Evolutionary conservation across 2,329 filamentous ascomycete species (phyloP).

Genomic region (Daldinia eschscholtzii): DNA sequence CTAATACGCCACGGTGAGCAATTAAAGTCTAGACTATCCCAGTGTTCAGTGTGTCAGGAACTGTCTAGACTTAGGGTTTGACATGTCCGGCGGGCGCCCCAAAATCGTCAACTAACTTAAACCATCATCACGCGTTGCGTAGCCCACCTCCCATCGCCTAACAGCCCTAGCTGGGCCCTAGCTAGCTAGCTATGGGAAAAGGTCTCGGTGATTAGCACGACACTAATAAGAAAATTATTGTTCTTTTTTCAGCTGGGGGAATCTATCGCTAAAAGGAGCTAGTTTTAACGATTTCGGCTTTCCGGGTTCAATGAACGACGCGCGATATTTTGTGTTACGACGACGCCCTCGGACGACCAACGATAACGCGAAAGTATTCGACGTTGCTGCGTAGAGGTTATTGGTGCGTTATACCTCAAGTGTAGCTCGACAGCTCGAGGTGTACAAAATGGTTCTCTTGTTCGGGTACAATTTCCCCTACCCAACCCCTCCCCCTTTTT

Average conservation of each 20-base stretch:
- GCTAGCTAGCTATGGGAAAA: background rate
- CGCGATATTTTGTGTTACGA: conserved; percentile 29
- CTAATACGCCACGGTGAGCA: conserved; percentile 11
- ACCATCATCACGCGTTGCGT: conserved; percentile 6
- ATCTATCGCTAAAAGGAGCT: conserved; percentile 26
- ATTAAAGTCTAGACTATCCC: conserved; percentile 4
- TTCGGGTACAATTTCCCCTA: conserved; percentile 31
- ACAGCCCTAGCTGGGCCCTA: conserved; percentile 3
- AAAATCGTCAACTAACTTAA: conserved; percentile 10
- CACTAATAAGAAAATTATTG: conserved; percentile 1
- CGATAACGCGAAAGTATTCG: conserved; percentile 6
- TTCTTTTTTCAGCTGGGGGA: conserved; percentile 36
- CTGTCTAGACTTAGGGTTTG: conserved; percentile 7
- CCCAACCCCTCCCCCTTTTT: conserved; percentile 19
- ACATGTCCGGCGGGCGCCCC: conserved; percentile 9
- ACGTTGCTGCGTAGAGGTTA: background rate
- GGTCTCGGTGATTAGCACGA: background rate
- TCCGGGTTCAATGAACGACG: conserved; percentile 17
- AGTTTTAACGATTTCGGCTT: conserved; percentile 18
- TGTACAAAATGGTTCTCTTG: conserved; percentile 23
- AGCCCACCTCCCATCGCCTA: background rate
- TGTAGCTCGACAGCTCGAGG: conserved; percentile 13
- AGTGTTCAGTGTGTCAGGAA: background rate
- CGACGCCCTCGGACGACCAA: conserved; percentile 25
- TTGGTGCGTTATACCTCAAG: conserved; percentile 5